A percentile compares a stretch with the other conserved stretches of the same genome.
phyloP scores from a whole-genome alignment of 1,284 basidiomycete species.

The Xerocomus amazonicus region DNA sequence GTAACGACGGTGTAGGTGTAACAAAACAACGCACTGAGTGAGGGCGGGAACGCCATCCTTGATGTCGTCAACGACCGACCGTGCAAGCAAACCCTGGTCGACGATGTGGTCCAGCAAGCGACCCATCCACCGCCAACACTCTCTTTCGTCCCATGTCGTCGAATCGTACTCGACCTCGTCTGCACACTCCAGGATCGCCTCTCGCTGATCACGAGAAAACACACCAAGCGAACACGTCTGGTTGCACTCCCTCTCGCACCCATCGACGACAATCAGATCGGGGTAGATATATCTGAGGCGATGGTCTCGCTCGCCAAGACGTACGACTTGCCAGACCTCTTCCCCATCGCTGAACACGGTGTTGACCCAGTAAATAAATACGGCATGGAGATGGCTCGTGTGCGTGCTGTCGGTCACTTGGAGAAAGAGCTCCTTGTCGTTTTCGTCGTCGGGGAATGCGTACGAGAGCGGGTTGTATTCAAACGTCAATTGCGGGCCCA shows the following conservation, averaged over 20 bases:
- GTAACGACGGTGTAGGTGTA: no score
- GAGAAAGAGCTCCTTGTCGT: slow-evolving; percentile 25
- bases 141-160: slow-evolving; percentile 6
- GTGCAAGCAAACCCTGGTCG: slow-evolving; percentile 10
- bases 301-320: slow-evolving; percentile 14
- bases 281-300: slow-evolving; percentile 25
- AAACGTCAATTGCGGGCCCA: slow-evolving; percentile 13
- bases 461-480: slow-evolving; percentile 24
- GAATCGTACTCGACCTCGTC: slow-evolving; percentile 25
- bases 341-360: slow-evolving; percentile 20
- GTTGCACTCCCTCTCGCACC: slow-evolving; percentile 4
- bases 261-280: slow-evolving; percentile 28
- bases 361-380: slow-evolving; percentile 30
- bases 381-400: slow-evolving; percentile 3
- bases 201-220: slow-evolving; percentile 26
- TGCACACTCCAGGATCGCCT: slow-evolving; percentile 25
- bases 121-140: slow-evolving; percentile 19
- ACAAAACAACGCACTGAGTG: no score
- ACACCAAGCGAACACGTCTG: slow-evolving; percentile 15
- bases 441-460: slow-evolving; percentile 23
- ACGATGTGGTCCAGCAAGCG: slow-evolving; percentile 20
- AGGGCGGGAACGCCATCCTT: slow-evolving; percentile 6
- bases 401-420: slow-evolving; percentile 14
- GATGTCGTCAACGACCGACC: slow-evolving; percentile 13
- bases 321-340: slow-evolving; percentile 30